A percentile compares a stretch with the other conserved stretches of the same genome.
These are phyloP conservation scores for Globisporangium spiculum DNA, from an alignment of 352 stramenopile species.

Conservation along the genomic window DNA sequence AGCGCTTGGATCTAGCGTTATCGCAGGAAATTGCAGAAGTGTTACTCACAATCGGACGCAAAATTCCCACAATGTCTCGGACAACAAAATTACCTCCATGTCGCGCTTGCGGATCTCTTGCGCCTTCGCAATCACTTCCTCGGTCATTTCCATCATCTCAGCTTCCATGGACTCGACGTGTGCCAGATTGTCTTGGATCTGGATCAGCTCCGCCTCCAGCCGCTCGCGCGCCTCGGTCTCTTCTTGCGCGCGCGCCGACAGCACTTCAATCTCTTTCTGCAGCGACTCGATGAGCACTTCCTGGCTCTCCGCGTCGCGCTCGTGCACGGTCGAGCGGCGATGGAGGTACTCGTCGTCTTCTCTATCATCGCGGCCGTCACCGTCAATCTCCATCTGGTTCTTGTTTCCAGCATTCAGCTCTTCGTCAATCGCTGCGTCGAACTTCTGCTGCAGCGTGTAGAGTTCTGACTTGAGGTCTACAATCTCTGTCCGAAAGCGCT, in stretches of 20 bases:
- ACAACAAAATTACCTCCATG: constrained; percentile 31
- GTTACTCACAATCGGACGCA: constrained; percentile 3
- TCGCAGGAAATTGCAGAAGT: not conserved
- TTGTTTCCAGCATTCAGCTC: constrained; percentile 17
- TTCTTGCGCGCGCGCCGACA: constrained; percentile 57
- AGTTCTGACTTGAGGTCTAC: constrained; percentile 86
- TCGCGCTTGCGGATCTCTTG: constrained; percentile 65
- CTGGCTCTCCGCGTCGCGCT: constrained; percentile 56
- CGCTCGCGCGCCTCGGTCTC: constrained; percentile 56
- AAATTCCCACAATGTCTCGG: not conserved
- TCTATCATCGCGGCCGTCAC: constrained; percentile 21
- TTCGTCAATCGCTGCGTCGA: constrained; percentile 21
- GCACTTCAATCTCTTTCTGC: constrained; percentile 60
- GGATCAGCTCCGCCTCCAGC: constrained; percentile 55
- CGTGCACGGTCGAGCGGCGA: constrained; percentile 53
- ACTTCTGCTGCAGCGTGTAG: constrained; percentile 68
- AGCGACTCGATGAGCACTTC: constrained; percentile 72
- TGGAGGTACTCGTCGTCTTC: constrained; percentile 23
- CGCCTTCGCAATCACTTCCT: constrained; percentile 75
- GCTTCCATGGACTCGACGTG: constrained; percentile 72
- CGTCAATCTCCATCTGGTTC: constrained; percentile 14
- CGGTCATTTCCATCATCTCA: constrained; percentile 74
- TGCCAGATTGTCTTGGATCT: constrained; percentile 54
- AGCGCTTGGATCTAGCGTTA: constrained; percentile 41
- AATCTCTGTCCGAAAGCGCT: constrained; percentile 81